phyloP scores from a whole-genome alignment of 371 early-diverging fungal species.

The Mortierella sp. region DNA sequence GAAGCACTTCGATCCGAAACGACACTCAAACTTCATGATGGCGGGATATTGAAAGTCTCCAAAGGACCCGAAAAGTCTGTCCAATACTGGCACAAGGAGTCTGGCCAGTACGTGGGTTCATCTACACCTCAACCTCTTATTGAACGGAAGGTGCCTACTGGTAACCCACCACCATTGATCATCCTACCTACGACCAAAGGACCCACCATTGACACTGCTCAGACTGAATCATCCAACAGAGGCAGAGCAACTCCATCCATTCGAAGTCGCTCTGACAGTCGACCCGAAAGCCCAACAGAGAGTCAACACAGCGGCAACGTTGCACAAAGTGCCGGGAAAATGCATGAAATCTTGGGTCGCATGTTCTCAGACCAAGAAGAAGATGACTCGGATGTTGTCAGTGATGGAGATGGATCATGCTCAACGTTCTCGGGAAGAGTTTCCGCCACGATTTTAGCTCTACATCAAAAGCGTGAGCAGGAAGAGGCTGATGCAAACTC shows the following conservation, averaged over 20 bases:
- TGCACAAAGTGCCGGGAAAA: slow-evolving; percentile 40
- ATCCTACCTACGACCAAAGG: slow-evolving; percentile 19
- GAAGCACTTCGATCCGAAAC: slow-evolving; percentile 37
- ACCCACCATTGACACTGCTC: slow-evolving; percentile 15
- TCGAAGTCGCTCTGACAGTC: slow-evolving; percentile 26
- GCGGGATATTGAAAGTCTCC: slow-evolving; percentile 41
- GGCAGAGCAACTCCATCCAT: slow-evolving; percentile 18
- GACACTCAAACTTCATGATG: slow-evolving; percentile 33
- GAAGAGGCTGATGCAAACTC: slow-evolving; percentile 39
- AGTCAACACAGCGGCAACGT: slow-evolving; percentile 40
- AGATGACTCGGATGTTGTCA: slow-evolving; percentile 41
- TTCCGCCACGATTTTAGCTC: slow-evolving; percentile 44
- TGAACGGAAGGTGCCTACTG: slow-evolving; percentile 5
- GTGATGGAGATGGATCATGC: slow-evolving; percentile 32
- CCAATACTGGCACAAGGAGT: slow-evolving; percentile 51
- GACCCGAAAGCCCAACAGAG: slow-evolving; percentile 49
- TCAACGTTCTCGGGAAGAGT: slow-evolving; percentile 49
- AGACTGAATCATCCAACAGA: slow-evolving; percentile 4
- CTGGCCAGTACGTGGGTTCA: slow-evolving; percentile 43
- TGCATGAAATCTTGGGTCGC: slow-evolving; percentile 53
- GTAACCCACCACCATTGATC: slow-evolving; percentile 25
- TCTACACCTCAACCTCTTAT: neutral
- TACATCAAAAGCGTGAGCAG: slow-evolving; percentile 37
- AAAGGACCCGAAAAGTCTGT: slow-evolving; percentile 52
- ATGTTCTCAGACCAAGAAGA: slow-evolving; percentile 43